These are phyloP conservation scores for Erythrobasidium hasegawianum DNA, from an alignment of 1,284 basidiomycete genomes.

Conservation along the genomic window DNA sequence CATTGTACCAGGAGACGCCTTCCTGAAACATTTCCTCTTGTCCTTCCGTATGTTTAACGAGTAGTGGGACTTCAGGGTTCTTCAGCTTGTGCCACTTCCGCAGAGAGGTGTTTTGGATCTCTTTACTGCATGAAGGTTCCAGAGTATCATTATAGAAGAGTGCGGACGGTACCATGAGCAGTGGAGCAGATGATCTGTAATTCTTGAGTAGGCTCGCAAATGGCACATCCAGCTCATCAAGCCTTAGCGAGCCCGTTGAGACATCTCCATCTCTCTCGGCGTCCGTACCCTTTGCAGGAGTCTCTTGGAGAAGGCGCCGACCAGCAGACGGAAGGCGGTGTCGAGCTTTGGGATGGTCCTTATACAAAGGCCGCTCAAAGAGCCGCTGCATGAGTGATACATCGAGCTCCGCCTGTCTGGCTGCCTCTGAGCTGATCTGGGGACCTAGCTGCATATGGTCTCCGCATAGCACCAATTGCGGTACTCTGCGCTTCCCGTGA, in stretches of 20 bases:
- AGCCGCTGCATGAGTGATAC: constrained; percentile 50
- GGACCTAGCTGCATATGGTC: constrained; percentile 51
- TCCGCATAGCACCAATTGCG: constrained; percentile 48
- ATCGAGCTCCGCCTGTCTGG: constrained; percentile 48
- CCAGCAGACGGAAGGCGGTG: constrained; percentile 18
- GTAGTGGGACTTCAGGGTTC: constrained; percentile 46
- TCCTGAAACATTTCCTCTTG: constrained; percentile 51
- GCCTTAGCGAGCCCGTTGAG: neutral
- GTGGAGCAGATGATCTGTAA: constrained; percentile 50
- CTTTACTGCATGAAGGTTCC: constrained; percentile 41
- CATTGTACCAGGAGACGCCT: constrained; percentile 44
- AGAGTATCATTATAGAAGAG: constrained; percentile 52
- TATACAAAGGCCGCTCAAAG: constrained; percentile 46
- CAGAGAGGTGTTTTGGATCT: constrained; percentile 40
- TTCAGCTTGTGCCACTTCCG: constrained; percentile 46
- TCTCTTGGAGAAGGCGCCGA: neutral
- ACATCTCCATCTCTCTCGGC: no score
- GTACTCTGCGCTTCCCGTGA: constrained; percentile 37
- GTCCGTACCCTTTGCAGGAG: no score
- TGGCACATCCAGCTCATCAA: constrained; percentile 31
- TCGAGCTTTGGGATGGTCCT: constrained; percentile 38
- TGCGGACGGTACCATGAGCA: constrained; percentile 50
- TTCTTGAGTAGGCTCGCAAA: constrained; percentile 46
- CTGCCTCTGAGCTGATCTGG: constrained; percentile 45
- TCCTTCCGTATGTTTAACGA: constrained; percentile 46